These are phyloP conservation scores for Colletotrichum lentis DNA, from an alignment of 2,329 filamentous ascomycete genomes.

Conservation along the genomic window DNA sequence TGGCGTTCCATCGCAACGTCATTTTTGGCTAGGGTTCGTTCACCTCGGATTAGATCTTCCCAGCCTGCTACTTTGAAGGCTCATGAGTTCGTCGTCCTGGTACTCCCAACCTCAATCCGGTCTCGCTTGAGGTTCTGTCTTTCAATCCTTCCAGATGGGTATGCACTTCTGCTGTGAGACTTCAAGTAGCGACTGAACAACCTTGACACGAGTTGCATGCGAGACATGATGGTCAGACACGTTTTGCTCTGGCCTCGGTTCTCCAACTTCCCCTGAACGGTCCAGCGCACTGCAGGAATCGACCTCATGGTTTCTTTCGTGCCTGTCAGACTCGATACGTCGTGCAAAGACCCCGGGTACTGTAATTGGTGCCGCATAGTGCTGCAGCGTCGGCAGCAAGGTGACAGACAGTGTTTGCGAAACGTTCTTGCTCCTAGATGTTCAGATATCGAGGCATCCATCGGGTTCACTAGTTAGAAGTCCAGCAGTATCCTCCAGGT, in stretches of 20 bases:
- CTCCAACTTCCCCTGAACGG: constrained; percentile 21
- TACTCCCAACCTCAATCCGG: constrained; percentile 1
- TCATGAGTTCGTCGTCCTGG: constrained; percentile 25
- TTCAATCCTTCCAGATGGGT: background rate
- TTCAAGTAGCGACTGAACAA: constrained; percentile 20
- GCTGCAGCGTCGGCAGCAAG: background rate
- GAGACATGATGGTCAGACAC: constrained; percentile 28
- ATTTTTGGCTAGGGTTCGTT: constrained; percentile 18
- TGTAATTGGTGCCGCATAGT: constrained; percentile 15
- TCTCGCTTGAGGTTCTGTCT: constrained; percentile 1
- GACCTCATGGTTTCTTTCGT: constrained; percentile 9
- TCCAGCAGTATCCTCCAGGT: background rate
- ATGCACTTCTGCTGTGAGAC: constrained; percentile 5
- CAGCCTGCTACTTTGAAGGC: background rate
- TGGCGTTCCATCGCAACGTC: constrained; percentile 35
- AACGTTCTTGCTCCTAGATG: background rate
- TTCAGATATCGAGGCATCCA: background rate
- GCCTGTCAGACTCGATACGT: constrained; percentile 34
- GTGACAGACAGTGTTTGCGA: background rate
- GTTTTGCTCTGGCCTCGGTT: constrained; percentile 11
- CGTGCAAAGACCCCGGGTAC: constrained; percentile 20
- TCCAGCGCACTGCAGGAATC: constrained; percentile 22
- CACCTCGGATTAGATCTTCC: constrained; percentile 2
- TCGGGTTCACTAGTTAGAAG: background rate
- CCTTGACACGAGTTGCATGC: constrained; percentile 23